phyloP scores from a whole-genome alignment of 129 eudicot species.

The Pittosporum tobira region DNA sequence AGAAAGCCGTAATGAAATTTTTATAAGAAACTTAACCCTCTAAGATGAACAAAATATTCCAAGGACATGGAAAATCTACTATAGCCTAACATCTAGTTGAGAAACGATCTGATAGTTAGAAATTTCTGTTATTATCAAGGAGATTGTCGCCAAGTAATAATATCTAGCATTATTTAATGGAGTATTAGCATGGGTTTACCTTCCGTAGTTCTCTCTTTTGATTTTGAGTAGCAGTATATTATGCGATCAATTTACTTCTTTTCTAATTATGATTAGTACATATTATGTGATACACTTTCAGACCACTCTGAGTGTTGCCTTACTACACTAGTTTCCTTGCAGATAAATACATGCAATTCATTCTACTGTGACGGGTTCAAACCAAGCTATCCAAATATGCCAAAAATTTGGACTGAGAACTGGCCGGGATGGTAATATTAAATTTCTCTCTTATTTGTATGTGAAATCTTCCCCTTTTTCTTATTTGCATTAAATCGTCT shows the following conservation, averaged over 20 bases:
- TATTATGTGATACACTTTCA: not conserved
- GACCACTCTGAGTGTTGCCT: not conserved
- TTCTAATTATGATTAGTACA: not conserved
- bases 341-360: conserved; percentile 96
- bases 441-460: conserved; percentile 1
- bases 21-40: no score
- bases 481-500: not conserved
- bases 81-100: no score
- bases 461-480: not conserved
- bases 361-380: conserved; percentile 77
- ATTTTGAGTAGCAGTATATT: not conserved
- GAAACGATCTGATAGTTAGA: no score
- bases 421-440: conserved; percentile 91
- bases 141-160: no score
- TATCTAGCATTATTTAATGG: no score
- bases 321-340: conserved; percentile 15
- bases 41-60: no score
- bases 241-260: not conserved
- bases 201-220: no score
- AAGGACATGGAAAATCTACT: no score
- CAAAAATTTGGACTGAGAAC: conserved; percentile 93
- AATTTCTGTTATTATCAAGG: no score
- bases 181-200: no score
- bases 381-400: conserved; percentile 57
- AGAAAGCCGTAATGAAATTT: no score